Percentiles rank a stretch among this genome's conserved stretches.
These are phyloP conservation scores for Begonia masoniana DNA, from an alignment of 306 rosid species.

Conservation along the genomic window DNA sequence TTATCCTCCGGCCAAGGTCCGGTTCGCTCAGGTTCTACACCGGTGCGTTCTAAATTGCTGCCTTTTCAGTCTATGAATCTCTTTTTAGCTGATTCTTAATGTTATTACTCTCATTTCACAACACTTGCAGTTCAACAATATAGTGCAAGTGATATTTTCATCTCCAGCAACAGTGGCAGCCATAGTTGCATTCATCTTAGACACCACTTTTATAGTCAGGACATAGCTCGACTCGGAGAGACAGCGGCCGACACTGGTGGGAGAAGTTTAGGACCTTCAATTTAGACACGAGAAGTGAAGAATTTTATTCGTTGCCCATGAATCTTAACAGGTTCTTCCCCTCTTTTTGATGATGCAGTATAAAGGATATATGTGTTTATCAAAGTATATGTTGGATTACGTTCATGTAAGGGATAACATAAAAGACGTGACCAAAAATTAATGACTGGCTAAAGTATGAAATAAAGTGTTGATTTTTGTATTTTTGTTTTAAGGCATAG, in stretches of 20 bases:
- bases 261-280: constrained; percentile 41
- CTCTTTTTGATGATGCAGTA: constrained; percentile 29
- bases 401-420: too few species aligned
- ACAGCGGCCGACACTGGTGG: constrained; percentile 93
- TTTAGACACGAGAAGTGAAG: constrained; percentile 46
- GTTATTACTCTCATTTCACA: too few species aligned
- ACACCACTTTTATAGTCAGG: constrained; percentile 28
- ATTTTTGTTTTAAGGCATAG: too few species aligned
- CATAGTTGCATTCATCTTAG: constrained; percentile 48
- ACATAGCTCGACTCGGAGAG: constrained; percentile 37
- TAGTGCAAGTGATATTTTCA: constrained; percentile 60
- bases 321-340: constrained; percentile 62
- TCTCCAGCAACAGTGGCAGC: constrained; percentile 70
- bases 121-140: constrained; percentile 50
- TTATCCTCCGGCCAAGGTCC: constrained; percentile 45
- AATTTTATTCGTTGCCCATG: constrained; percentile 56
- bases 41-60: constrained; percentile 23
- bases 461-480: too few species aligned
- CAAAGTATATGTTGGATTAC: too few species aligned
- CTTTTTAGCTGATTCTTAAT: background rate
- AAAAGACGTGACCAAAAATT: too few species aligned
- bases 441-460: too few species aligned
- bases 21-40: constrained; percentile 41
- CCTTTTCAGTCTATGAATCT: background rate
- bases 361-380: too few species aligned